phyloP scores from a whole-genome alignment of 352 stramenopile species.

The Pythium phragmiticola region DNA sequence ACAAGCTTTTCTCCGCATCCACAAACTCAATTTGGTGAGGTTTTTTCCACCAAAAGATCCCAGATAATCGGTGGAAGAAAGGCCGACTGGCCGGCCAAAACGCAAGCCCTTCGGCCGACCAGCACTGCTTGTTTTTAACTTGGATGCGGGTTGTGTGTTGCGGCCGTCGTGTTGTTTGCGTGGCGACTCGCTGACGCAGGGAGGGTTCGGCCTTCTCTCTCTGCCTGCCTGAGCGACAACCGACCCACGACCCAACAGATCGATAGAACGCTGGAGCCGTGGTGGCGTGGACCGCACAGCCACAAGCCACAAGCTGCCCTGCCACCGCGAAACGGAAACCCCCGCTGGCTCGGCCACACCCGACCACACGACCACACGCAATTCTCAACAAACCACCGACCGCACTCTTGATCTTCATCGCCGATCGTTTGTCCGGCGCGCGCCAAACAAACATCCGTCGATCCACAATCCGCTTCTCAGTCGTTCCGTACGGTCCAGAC shows the following conservation, averaged over 20 bases:
- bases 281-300: slow-evolving; percentile 1
- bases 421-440: background rate
- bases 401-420: background rate
- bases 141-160: slow-evolving; percentile 20
- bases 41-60: slow-evolving; percentile 16
- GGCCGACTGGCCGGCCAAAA: background rate
- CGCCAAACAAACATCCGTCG: background rate
- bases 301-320: slow-evolving; percentile 3
- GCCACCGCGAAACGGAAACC: slow-evolving; percentile 15
- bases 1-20: slow-evolving; percentile 4
- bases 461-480: background rate
- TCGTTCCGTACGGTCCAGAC: slow-evolving; percentile 4
- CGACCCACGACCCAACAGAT: slow-evolving; percentile 8
- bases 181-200: slow-evolving; percentile 6
- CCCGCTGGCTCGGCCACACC: background rate
- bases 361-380: background rate
- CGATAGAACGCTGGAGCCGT: slow-evolving; percentile 2
- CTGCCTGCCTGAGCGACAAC: slow-evolving; percentile 8
- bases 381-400: background rate
- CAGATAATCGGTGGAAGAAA: slow-evolving; percentile 17
- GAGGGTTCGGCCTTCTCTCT: slow-evolving; percentile 11
- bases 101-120: background rate
- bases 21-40: slow-evolving; percentile 13
- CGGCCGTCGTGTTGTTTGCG: slow-evolving; percentile 23
- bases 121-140: background rate